These are phyloP conservation scores for Boletus patriciae DNA, from an alignment of 768 basidiomycete species.

Conservation along the genomic window DNA sequence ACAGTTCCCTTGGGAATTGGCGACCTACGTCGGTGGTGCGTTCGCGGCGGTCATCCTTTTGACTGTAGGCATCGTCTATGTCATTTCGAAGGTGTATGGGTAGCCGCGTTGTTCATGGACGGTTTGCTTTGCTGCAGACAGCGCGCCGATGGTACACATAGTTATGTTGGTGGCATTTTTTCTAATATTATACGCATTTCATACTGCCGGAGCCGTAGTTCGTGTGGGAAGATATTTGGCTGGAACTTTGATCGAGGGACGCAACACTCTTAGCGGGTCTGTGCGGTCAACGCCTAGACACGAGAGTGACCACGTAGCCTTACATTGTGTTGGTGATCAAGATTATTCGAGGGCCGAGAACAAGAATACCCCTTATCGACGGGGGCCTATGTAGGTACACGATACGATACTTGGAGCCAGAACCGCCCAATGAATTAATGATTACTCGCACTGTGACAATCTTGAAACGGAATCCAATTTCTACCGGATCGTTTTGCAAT, in stretches of 20 bases:
- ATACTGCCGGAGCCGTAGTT: background rate
- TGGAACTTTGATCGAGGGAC: no score
- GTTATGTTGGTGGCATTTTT: background rate
- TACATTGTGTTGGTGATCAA: background rate
- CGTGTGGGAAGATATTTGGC: background rate
- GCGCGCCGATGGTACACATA: background rate
- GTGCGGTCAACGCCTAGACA: background rate
- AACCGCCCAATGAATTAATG: no score
- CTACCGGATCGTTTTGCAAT: no score
- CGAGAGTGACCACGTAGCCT: background rate
- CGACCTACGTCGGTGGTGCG: constrained; percentile 29
- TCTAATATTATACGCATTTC: background rate
- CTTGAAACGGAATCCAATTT: no score
- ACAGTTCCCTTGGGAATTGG: constrained; percentile 32
- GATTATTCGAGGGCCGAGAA: background rate
- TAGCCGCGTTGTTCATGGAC: background rate
- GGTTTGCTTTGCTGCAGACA: background rate
- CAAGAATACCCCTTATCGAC: no score
- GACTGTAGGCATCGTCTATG: constrained; percentile 24
- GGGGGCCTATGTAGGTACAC: no score
- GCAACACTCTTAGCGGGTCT: background rate
- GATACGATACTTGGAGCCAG: no score
- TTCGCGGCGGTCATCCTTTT: constrained; percentile 30
- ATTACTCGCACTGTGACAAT: no score
- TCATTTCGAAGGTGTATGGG: constrained; percentile 24